Conservation (phyloP, 352 stramenopile species). For the Phytophthora melonis region DNA sequence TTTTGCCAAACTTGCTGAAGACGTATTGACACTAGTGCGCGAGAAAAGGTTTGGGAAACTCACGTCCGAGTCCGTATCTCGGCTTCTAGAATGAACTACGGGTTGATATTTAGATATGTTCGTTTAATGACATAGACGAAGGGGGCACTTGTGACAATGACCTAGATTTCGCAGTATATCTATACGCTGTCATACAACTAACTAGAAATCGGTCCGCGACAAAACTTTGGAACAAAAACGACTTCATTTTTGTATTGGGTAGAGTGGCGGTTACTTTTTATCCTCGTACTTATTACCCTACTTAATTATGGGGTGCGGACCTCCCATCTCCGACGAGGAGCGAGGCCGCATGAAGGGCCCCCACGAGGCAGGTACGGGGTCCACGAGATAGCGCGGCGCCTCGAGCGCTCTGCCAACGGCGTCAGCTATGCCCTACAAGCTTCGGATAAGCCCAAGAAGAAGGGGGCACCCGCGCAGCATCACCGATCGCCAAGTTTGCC, state of each 20-base stretch:
- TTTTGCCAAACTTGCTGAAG: no score
- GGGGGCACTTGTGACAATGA: slow-evolving; percentile 1
- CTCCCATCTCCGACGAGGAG: slow-evolving; percentile 7
- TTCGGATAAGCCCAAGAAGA: not conserved
- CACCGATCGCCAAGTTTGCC: no score
- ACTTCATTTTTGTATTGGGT: slow-evolving; percentile 13
- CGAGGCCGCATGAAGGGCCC: slow-evolving; percentile 11
- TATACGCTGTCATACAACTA: slow-evolving; percentile 13
- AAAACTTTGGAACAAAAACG: slow-evolving; percentile 15
- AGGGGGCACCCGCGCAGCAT: no score
- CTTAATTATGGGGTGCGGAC: slow-evolving; percentile 6
- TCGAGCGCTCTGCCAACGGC: not conserved
- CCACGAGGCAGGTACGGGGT: not conserved
- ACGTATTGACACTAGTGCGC: no score
- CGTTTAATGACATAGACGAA: not conserved
- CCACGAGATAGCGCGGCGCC: not conserved
- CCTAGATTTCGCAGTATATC: not conserved
- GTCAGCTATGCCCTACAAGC: slow-evolving; percentile 1
- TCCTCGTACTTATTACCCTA: slow-evolving; percentile 6
- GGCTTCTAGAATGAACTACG: slow-evolving; percentile 9
- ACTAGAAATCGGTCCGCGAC: not conserved
- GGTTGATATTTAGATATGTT: slow-evolving; percentile 9
- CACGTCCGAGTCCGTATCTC: not conserved
- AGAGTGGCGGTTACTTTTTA: not conserved
- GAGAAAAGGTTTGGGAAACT: slow-evolving; percentile 15